Evolutionary conservation across 2,329 filamentous ascomycete genomes (phyloP).

Genomic region (Didymella exigua): DNA sequence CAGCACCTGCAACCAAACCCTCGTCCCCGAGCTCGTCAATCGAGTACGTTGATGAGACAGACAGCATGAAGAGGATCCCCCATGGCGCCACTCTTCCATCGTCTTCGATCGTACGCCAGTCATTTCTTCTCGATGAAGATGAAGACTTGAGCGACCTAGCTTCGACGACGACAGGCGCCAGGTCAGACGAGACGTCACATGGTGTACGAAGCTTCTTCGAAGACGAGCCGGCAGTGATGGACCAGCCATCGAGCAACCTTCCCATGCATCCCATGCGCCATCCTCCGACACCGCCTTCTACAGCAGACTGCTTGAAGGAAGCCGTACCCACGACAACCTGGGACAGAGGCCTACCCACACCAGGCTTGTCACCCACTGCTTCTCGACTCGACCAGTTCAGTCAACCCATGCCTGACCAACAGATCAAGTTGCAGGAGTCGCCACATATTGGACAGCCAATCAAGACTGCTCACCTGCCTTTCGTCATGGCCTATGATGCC

Average conservation of each 20-base stretch:
- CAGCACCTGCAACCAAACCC: conserved; percentile 18
- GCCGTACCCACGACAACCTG: conserved; percentile 38
- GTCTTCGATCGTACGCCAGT: conserved; percentile 42
- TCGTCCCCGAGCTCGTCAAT: conserved; percentile 56
- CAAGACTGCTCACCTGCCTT: conserved; percentile 67
- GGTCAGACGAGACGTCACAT: conserved; percentile 44
- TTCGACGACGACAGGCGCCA: conserved; percentile 60
- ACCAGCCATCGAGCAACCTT: conserved; percentile 37
- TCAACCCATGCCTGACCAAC: conserved; percentile 31
- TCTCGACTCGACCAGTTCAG: conserved; percentile 27
- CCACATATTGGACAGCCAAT: conserved; percentile 30
- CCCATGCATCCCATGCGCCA: conserved; percentile 45
- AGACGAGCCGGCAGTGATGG: conserved; percentile 50
- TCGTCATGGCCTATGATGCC: conserved; percentile 81
- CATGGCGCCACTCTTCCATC: conserved; percentile 51
- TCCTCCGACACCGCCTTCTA: conserved; percentile 53
- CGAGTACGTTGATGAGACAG: conserved; percentile 58
- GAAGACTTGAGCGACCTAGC: conserved; percentile 61
- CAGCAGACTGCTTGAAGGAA: conserved; percentile 41
- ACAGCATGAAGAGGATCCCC: conserved; percentile 57
- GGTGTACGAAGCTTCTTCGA: conserved; percentile 57
- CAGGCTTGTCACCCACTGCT: conserved; percentile 46
- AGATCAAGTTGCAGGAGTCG: conserved; percentile 27
- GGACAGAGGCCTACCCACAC: conserved; percentile 45
- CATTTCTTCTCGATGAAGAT: conserved; percentile 60